A percentile compares a stretch with the other conserved stretches of the same genome.
These are phyloP conservation scores for Adansonia gregorii DNA, from an alignment of 441 rosid species.

Conservation along the genomic window DNA sequence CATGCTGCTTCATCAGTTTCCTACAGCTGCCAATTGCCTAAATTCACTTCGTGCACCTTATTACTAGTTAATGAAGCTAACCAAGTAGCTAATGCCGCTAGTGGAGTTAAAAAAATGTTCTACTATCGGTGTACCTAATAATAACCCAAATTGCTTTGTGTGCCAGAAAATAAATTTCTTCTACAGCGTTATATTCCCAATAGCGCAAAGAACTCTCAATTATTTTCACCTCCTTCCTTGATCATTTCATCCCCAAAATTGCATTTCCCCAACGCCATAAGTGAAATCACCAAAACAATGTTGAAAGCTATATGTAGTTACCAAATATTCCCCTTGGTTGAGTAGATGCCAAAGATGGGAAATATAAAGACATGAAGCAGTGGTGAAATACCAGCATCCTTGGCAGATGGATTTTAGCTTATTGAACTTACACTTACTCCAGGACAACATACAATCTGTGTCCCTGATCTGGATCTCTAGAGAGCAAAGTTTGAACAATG, in stretches of 20 bases:
- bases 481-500: neutral
- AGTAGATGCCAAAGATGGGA: neutral
- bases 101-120: too few relatives aligned
- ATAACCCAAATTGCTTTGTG: too few relatives aligned
- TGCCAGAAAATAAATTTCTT: neutral
- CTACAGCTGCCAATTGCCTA: neutral
- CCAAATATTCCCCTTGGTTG: neutral
- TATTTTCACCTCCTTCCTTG: neutral
- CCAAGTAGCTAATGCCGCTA: neutral
- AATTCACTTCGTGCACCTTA: neutral
- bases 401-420: neutral
- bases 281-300: neutral
- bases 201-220: neutral
- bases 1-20: constrained; percentile 1
- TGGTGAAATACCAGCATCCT: neutral
- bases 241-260: constrained; percentile 7
- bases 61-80: neutral
- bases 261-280: neutral
- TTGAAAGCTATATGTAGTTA: neutral
- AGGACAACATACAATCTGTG: neutral
- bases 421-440: neutral
- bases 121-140: too few relatives aligned
- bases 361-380: neutral
- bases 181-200: neutral
- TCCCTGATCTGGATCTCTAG: neutral